Base-by-base conservation (phyloP, 352 stramenopile species). In the Phytophthora pistaciae region DNA sequence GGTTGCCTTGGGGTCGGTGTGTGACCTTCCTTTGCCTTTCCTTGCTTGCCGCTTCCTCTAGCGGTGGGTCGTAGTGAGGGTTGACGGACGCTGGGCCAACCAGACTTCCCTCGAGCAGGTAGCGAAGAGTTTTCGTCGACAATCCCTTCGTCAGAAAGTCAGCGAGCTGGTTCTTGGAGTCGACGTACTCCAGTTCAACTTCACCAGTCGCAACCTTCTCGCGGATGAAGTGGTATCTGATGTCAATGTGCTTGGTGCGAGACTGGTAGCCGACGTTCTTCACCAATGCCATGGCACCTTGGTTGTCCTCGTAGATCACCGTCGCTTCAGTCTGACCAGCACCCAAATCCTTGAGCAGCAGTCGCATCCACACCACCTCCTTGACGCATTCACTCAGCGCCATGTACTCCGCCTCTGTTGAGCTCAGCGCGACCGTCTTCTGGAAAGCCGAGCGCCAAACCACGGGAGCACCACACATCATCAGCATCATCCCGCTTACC, bases 341-440 rank as follows among this genome's bases (percentile, higher is more conserved):
- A 33, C 31, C 38, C 14, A 74, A 40, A n/a, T 78, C 60, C 7
- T 66, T 50, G 5, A 74, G 33, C 18, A 74, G 60, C 1, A 46
- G 42, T 16, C 63, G 46, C 46, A 71, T 63, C 66, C 61, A 75
- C 23, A 75, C 23, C 13, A 53, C 50, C 21, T 71, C 74, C 40
- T 80, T 66, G 1, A 67, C 31, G 21, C 60, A 77, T 5, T 65
- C 56, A 52, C 31, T 64, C 18, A 80, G 38, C 18, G 56, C 69
- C 64, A 78, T 75, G 60, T 75, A 78, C 52, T 81, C 65, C 9
- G 64, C 70, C 57, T 78, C 64, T 31, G 69, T 68, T 23, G 61
- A 66, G 23, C 66, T 78, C 1, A 81, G 54, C 11, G 60, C 55
- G 3, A 76, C 65, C 2, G 59, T 76, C 48, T 66, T 69, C 60